Percentiles rank a stretch among this genome's conserved stretches.
These are phyloP conservation scores for Trichothecium sympodiale DNA, from an alignment of 2,329 filamentous ascomycete species.

Conservation along the genomic window DNA sequence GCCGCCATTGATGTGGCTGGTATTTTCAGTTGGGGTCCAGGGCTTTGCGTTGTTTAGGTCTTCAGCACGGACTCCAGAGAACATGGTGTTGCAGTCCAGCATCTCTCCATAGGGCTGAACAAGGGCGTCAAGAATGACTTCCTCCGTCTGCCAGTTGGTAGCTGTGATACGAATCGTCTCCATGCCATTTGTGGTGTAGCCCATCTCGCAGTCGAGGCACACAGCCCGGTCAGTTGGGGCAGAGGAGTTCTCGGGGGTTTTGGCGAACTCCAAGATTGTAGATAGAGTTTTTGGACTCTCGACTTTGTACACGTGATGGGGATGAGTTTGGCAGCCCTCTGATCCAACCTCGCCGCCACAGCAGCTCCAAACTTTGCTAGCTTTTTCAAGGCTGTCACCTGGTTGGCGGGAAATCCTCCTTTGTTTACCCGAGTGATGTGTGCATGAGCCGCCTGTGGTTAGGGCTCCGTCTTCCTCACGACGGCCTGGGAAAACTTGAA, in stretches of 20 bases:
- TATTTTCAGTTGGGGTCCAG: conserved; percentile 28
- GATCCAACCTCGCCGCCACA: conserved; percentile 67
- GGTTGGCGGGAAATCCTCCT: conserved; percentile 48
- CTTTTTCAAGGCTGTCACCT: conserved; percentile 38
- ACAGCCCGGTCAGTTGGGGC: conserved; percentile 50
- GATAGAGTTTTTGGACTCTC: conserved; percentile 67
- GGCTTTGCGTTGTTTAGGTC: conserved; percentile 60
- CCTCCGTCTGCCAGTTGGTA: conserved; percentile 72
- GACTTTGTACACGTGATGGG: conserved; percentile 81
- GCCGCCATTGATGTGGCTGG: conserved; percentile 13
- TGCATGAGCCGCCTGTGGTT: conserved; percentile 66
- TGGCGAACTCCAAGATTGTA: conserved; percentile 64
- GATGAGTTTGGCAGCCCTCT: conserved; percentile 58
- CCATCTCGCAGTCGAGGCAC: conserved; percentile 96
- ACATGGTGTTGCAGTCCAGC: conserved; percentile 84
- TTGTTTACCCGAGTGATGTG: conserved; percentile 61
- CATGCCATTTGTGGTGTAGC: conserved; percentile 78
- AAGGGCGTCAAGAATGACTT: conserved; percentile 69
- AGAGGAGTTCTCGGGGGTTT: conserved; percentile 57
- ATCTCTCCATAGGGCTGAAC: conserved; percentile 76
- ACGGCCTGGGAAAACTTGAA: conserved; percentile 85
- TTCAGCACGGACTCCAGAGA: conserved; percentile 74
- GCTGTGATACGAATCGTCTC: conserved; percentile 87
- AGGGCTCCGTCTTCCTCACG: conserved; percentile 66
- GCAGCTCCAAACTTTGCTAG: conserved; percentile 59